Evolutionary conservation across 2,329 filamentous ascomycete genomes (phyloP), one percentile per base, ranked within the genome.

Genomic region (Knufia petricola): DNA sequence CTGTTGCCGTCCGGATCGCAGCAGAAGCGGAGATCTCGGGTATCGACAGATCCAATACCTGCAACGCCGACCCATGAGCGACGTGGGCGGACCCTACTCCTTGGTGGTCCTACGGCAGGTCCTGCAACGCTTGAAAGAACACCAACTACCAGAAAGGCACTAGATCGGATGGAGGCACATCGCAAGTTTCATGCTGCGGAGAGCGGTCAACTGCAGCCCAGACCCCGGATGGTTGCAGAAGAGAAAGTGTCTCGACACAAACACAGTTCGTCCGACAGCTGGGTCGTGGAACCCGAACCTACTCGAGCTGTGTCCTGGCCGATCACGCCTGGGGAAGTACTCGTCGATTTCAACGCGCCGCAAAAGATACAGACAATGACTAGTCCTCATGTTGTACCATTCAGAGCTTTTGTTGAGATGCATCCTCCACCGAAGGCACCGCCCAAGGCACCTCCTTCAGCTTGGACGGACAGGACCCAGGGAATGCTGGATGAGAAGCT

Each of bases 171-270:
- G 55, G 53, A 59, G 42, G 53, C 53, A 24, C 53, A 56, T 48
- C 49, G 56, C 19, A 54, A 49, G 32, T 50, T 56, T 38, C 56
- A 59, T 43, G 53, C 55, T n/a, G 56, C 56, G 24, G 56, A 59
- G 32, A 54, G 52, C 36, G 55, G 56, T 24, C 55, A 57, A 39
- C 40, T 57, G 6, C 40, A 49, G 1, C 52, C 55, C n/a, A n/a
- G n/a, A 12, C 52, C 54, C 23, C 36, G 32, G 28, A 50, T 49
- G 13, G 50, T 48, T 13, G 47, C 53, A 31, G 17, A 48, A 38
- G 46, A 34, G 6, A 21, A 48, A 32, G 49, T 41, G 6, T 46
- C 43, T 24, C 12, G 49, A 4, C 51, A 56, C 19, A 50, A 53
- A 26, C 40, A 51, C 4, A 54, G 48, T 37, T 8, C 39, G 10